Percentiles rank a stretch among this genome's conserved stretches.
phyloP scores from a whole-genome alignment of 257 asterid species.

The Primulina huaijiensis region DNA sequence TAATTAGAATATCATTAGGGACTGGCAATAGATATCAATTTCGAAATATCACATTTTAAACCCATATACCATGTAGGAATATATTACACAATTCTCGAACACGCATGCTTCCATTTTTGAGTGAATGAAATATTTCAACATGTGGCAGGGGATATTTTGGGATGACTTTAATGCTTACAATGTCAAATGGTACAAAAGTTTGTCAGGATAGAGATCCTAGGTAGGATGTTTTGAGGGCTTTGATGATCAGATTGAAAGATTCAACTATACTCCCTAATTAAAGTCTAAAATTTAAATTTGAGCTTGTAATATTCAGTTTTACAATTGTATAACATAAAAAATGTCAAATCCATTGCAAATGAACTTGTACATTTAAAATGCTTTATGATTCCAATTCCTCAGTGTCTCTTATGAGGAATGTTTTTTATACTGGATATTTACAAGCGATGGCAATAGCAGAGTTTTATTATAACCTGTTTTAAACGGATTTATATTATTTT shows the following conservation, averaged over 20 bases:
- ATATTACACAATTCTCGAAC: background rate
- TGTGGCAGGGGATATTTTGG: background rate
- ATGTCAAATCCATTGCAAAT: background rate
- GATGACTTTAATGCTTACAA: conserved; percentile 4
- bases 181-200: conserved; percentile 11
- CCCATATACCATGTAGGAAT: background rate
- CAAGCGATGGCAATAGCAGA: background rate
- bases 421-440: background rate
- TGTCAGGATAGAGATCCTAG: background rate
- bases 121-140: conserved; percentile 25
- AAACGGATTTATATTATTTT: no score
- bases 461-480: background rate
- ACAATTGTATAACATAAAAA: background rate
- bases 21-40: conserved; percentile 10
- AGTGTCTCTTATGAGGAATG: background rate
- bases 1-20: conserved; percentile 9
- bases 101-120: background rate
- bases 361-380: background rate
- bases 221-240: background rate
- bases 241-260: background rate
- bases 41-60: conserved; percentile 14
- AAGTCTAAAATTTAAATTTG: background rate
- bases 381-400: background rate
- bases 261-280: background rate
- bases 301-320: background rate